Evolutionary conservation across 176 grass and related monocot genomes (phyloP).

Genomic region (Zoysia japonica): DNA sequence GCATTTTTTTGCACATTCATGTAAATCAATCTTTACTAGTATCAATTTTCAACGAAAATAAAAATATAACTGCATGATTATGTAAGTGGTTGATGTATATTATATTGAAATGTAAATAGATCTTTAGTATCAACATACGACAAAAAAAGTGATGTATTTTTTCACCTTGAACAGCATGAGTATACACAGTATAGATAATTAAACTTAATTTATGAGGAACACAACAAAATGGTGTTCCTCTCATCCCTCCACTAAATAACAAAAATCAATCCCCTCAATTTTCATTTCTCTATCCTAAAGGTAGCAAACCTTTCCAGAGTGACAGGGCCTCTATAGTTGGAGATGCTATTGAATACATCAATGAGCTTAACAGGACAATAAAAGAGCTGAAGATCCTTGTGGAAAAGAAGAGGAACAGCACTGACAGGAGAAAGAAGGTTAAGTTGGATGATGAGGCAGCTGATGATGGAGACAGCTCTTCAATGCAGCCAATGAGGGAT

Average conservation of each 20-base stretch:
- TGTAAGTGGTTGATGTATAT: background rate
- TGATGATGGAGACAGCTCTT: conserved; percentile 70
- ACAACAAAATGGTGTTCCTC: too few species aligned
- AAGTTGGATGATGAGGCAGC: conserved; percentile 58
- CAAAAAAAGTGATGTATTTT: too few species aligned
- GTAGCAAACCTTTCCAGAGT: conserved; percentile 35
- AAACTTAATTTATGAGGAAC: too few species aligned
- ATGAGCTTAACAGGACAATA: conserved; percentile 73
- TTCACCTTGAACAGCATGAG: too few species aligned
- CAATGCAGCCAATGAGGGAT: conserved; percentile 43
- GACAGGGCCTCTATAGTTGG: conserved; percentile 88
- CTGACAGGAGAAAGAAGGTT: conserved; percentile 48
- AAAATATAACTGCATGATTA: background rate
- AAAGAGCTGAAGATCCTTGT: conserved; percentile 74
- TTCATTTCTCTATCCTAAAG: too few species aligned
- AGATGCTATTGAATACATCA: conserved; percentile 83
- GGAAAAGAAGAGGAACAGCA: conserved; percentile 65
- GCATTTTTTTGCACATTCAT: background rate
- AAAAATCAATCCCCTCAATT: too few species aligned
- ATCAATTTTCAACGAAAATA: background rate
- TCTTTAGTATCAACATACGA: too few species aligned
- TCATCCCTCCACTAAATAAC: too few species aligned
- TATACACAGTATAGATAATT: too few species aligned
- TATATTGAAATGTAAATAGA: too few species aligned
- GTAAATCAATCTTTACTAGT: conserved; percentile 12